These are phyloP conservation scores for Fusarium miscanthi DNA, from an alignment of 2,329 filamentous ascomycete species.

Conservation along the genomic window DNA sequence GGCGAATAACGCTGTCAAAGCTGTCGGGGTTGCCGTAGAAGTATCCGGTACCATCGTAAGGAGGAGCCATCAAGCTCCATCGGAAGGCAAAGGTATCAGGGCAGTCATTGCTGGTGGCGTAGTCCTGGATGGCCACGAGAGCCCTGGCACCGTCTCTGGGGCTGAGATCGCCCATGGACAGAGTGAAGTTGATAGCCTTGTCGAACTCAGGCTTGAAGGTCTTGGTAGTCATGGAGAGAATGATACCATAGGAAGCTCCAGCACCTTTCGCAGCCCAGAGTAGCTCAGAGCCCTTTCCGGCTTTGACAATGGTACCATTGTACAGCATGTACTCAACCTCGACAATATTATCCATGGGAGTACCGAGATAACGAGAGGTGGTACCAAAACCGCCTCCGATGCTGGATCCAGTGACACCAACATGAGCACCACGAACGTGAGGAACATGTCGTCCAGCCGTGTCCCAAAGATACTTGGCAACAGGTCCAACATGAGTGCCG, in stretches of 20 bases:
- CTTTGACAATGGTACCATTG: slow-evolving; percentile 42
- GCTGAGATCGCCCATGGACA: slow-evolving; percentile 26
- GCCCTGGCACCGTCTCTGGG: slow-evolving; percentile 31
- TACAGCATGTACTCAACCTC: slow-evolving; percentile 42
- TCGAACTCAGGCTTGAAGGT: slow-evolving; percentile 38
- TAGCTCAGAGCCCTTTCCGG: slow-evolving; percentile 32
- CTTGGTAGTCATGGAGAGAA: slow-evolving; percentile 40
- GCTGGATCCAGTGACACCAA: slow-evolving; percentile 39
- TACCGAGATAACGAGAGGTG: slow-evolving; percentile 34
- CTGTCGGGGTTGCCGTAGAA: slow-evolving; percentile 42
- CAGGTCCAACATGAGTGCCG: slow-evolving; percentile 39
- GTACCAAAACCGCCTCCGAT: slow-evolving; percentile 41
- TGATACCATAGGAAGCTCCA: slow-evolving; percentile 39
- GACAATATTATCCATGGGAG: slow-evolving; percentile 39
- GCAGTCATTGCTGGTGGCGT: slow-evolving; percentile 15
- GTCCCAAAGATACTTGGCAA: slow-evolving; percentile 42
- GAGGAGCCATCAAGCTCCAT: slow-evolving; percentile 31
- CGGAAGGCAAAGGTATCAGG: slow-evolving; percentile 41
- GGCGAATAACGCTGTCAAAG: slow-evolving; percentile 32
- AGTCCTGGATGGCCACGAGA: slow-evolving; percentile 41
- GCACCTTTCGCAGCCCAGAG: slow-evolving; percentile 42
- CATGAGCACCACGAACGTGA: slow-evolving; percentile 40
- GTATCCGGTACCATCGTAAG: slow-evolving; percentile 34
- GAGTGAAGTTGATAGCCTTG: slow-evolving; percentile 38
- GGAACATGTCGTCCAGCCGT: slow-evolving; percentile 40